Evolutionary conservation across 2,329 filamentous ascomycete genomes (phyloP).

Genomic region (Fusarium citri): DNA sequence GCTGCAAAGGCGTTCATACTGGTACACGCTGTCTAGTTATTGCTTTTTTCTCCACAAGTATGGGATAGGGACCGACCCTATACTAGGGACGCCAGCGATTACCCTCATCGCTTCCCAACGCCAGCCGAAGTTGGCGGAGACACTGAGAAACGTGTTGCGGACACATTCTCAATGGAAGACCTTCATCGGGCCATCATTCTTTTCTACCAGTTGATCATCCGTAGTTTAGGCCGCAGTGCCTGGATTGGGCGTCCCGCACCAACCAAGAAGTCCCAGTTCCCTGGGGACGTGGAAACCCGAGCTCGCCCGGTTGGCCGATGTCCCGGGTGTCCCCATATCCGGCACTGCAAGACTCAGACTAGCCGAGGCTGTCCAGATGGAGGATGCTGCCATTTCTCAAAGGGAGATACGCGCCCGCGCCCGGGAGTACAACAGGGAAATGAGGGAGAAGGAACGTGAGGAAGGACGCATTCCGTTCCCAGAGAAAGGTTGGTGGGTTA

Average conservation of each 20-base stretch:
- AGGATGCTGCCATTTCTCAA: too few species aligned
- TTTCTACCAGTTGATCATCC: not conserved
- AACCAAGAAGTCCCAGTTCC: not conserved
- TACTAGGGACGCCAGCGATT: not conserved
- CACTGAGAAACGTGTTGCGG: rapidly evolving
- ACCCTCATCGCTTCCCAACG: not conserved
- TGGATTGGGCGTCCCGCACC: not conserved
- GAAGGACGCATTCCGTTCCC: not conserved
- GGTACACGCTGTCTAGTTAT: not conserved
- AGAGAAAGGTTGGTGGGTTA: too few species aligned
- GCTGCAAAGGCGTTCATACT: not conserved
- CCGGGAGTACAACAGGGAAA: too few species aligned
- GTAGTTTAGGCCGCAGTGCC: not conserved
- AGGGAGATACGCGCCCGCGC: too few species aligned
- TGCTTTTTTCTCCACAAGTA: not conserved
- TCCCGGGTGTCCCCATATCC: too few species aligned
- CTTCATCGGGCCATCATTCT: not conserved
- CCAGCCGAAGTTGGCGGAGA: not conserved
- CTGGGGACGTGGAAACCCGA: not conserved
- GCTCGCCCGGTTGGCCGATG: too few species aligned
- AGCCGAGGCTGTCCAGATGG: too few species aligned
- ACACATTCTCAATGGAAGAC: not conserved
- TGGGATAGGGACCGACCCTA: not conserved
- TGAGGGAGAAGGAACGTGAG: too few species aligned
- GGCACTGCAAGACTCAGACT: too few species aligned